phyloP scores from a whole-genome alignment of 2,329 filamentous ascomycete species.

The Colletotrichum neosansevieriae region DNA sequence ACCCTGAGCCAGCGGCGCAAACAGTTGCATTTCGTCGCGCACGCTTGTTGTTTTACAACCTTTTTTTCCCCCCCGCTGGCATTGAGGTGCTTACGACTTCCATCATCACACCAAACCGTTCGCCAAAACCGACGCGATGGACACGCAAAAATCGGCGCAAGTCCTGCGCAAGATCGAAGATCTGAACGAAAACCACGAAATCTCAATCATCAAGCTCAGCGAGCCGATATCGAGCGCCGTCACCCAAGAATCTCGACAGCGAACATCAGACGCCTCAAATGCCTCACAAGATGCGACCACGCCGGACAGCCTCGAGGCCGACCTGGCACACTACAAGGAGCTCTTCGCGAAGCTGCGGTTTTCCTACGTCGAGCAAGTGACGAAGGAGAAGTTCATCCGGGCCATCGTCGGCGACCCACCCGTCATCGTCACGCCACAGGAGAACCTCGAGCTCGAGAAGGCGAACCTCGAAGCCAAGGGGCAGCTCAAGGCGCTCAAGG shows the following conservation, averaged over 20 bases:
- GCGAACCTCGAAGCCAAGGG: slow-evolving; percentile 78
- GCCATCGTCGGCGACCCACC: slow-evolving; percentile 93
- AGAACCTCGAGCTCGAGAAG: slow-evolving; percentile 82
- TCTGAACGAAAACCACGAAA: slow-evolving; percentile 68
- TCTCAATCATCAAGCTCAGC: slow-evolving; percentile 82
- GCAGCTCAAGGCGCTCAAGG: slow-evolving; percentile 82
- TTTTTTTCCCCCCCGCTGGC: no score
- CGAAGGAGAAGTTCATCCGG: slow-evolving; percentile 97
- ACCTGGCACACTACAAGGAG: slow-evolving; percentile 92
- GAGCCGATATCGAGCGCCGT: slow-evolving; percentile 75
- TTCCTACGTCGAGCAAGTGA: slow-evolving; percentile 97
- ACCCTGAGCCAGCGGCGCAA: slow-evolving; percentile 5
- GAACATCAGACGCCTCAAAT: slow-evolving; percentile 80
- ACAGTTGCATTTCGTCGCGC: not conserved
- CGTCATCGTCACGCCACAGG: slow-evolving; percentile 82
- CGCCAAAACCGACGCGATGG: slow-evolving; percentile 44
- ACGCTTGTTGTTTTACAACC: no score
- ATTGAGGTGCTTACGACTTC: no score
- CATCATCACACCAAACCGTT: no score
- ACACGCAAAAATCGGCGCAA: slow-evolving; percentile 50
- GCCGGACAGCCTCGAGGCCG: slow-evolving; percentile 82
- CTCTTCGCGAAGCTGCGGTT: slow-evolving; percentile 96
- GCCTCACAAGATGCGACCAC: slow-evolving; percentile 74
- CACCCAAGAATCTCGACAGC: slow-evolving; percentile 55
- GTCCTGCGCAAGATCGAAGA: slow-evolving; percentile 63